Evolutionary conservation across 2,329 filamentous ascomycete genomes (phyloP), one percentile per base, ranked within the genome.

Genomic region (Bipolaris sorokiniana): DNA sequence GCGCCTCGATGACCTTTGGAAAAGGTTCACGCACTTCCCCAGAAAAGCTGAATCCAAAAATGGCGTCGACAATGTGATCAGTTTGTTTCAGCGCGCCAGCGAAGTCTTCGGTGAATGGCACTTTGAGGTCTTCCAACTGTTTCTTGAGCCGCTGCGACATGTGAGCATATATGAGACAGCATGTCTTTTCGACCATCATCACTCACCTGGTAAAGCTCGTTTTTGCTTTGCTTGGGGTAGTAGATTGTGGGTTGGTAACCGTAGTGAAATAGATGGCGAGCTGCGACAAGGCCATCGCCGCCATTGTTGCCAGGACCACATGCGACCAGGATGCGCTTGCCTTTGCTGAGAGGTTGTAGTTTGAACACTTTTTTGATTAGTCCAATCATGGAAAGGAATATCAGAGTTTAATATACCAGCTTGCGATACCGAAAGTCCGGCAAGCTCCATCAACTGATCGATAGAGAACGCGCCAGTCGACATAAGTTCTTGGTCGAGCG

Each of bases 401-500:
- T 3, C 1, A 4, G 7, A 7, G 7, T 2, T 15, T 5, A 22
- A 53, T 56, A 26, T 73, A 93, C 92, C 88, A 48, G 90, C 92
- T 82, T 98, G 92, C 11, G 94, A 94, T 23, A 98, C 92, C 1
- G 92, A 93, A 0, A 99, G 83, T 0, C 95, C 95, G 41, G 95
- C 95, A 7, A 99, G 81, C 75, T 98, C 95, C 95, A 99, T 98
- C 47, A 99, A 82, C 78, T 99, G 95, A 73, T 98, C 95, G 53
- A 99, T 85, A 10, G 92, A 96, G 79, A 97, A 99, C 7, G 90
- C 92, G 37, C 86, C 86, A 0, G 88, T 86, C 72, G 87, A 90
- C 93, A 99, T 98, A 61, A 99, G 88, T 74, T 99, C 94, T 76
- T 91, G 88, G 75, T 99, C 95, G 16, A 99, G 85, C 46, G 91